A percentile compares a stretch with the other conserved stretches of the same genome.
Conservation (phyloP, 192 early-diverging fungal genomes). For the Entomortierella beljakovae region DNA sequence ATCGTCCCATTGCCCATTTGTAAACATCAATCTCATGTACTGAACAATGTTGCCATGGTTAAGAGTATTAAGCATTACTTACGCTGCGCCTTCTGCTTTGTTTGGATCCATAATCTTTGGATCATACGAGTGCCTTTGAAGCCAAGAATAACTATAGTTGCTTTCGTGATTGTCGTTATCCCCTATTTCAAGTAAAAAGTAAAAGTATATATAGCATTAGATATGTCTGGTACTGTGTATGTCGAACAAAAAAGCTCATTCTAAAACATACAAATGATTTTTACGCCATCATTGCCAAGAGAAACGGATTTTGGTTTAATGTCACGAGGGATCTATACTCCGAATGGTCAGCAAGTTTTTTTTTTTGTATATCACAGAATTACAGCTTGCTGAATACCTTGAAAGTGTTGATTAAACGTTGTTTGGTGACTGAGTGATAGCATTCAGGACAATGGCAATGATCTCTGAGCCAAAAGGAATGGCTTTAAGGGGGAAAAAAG, state of each 20-base stretch:
- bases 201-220: background rate
- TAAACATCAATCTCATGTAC: background rate
- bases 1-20: background rate
- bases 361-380: background rate
- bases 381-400: conserved; percentile 18
- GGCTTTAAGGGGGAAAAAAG: conserved; percentile 42
- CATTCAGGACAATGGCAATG: conserved; percentile 85
- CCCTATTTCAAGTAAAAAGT: conserved; percentile 23
- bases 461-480: conserved; percentile 86
- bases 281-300: conserved; percentile 52
- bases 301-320: conserved; percentile 60
- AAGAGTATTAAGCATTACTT: conserved; percentile 13
- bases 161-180: conserved; percentile 70
- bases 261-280: conserved; percentile 55
- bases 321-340: conserved; percentile 63
- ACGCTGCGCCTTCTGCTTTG: conserved; percentile 43
- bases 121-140: conserved; percentile 72
- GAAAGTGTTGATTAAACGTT: conserved; percentile 80
- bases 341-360: background rate
- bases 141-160: conserved; percentile 70
- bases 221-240: background rate
- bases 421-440: conserved; percentile 81
- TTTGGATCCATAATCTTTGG: conserved; percentile 57
- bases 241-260: background rate
- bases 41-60: background rate